phyloP scores from a whole-genome alignment of 2,329 filamentous ascomycete species.

The Chaetomium strumarium region DNA sequence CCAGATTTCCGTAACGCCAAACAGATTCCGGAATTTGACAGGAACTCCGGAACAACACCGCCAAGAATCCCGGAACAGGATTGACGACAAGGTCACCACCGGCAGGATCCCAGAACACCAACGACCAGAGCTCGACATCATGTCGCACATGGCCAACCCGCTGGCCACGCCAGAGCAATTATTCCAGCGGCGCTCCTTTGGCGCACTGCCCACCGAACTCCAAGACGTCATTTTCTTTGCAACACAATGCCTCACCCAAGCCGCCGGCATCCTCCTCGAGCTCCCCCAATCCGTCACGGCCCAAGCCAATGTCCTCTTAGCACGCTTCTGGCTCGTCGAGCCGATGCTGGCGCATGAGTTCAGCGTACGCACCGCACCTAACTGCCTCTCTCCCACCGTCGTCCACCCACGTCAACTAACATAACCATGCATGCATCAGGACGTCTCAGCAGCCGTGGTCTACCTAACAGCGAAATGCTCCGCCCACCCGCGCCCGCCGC shows the following conservation, averaged over 20 bases:
- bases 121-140: constrained; percentile 27
- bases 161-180: constrained; percentile 69
- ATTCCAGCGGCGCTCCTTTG: constrained; percentile 47
- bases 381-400: not conserved
- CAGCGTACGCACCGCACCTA: constrained; percentile 34
- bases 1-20: no score
- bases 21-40: no score
- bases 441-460: constrained; percentile 73
- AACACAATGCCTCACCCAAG: constrained; percentile 68
- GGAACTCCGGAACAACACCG: no score
- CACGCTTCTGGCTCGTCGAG: constrained; percentile 68
- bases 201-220: constrained; percentile 59
- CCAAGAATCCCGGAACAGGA: no score
- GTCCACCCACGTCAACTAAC: constrained; percentile 9
- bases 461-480: constrained; percentile 82
- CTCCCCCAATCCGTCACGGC: constrained; percentile 82
- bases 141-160: constrained; percentile 63
- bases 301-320: constrained; percentile 75
- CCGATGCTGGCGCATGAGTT: constrained; percentile 54
- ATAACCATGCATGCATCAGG: constrained; percentile 45
- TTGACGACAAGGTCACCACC: no score
- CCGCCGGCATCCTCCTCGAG: constrained; percentile 72
- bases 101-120: not conserved
- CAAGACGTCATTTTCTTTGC: constrained; percentile 67
- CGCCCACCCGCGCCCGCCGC: constrained; percentile 65